A percentile compares a stretch with the other conserved stretches of the same genome.
Evolutionary conservation across 306 rosid species (phyloP).

Genomic region (Prosopis cineraria): DNA sequence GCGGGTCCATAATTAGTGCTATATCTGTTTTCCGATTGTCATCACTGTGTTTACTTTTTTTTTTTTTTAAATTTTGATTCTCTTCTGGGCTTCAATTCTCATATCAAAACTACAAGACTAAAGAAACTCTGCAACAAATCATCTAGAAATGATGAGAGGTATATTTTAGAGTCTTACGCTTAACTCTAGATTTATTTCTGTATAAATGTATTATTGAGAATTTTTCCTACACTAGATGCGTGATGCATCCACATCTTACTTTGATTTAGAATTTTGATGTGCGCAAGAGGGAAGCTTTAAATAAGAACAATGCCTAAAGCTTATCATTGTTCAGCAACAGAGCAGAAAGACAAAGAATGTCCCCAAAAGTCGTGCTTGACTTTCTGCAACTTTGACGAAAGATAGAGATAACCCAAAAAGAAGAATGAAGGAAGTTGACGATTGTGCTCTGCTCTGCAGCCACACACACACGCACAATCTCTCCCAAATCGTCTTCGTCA

Average conservation of each 20-base stretch:
- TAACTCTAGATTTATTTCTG: too few relatives aligned
- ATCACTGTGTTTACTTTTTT: too few relatives aligned
- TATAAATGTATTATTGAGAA: too few relatives aligned
- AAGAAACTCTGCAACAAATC: too few relatives aligned
- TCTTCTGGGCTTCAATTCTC: too few relatives aligned
- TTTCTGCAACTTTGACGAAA: slow-evolving; percentile 2
- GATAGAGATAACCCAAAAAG: neutral
- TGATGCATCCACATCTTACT: neutral
- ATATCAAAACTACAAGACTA: too few relatives aligned
- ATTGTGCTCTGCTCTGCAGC: neutral
- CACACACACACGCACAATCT: neutral
- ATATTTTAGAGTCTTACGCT: too few relatives aligned
- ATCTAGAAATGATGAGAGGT: too few relatives aligned
- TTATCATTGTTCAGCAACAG: neutral
- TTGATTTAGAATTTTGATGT: neutral
- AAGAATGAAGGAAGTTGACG: slow-evolving; percentile 7
- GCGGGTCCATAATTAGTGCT: too few relatives aligned
- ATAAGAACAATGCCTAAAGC: neutral
- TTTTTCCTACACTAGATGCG: too few relatives aligned
- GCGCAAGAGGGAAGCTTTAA: neutral
- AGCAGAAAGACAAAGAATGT: slow-evolving; percentile 28
- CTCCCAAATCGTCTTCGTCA: neutral
- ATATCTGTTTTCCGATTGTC: too few relatives aligned
- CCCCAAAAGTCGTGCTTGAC: slow-evolving; percentile 26
- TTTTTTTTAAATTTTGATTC: too few relatives aligned